A percentile compares a stretch with the other conserved stretches of the same genome.
These are phyloP conservation scores for Nicotiana paniculata DNA, from an alignment of 257 asterid species.

Conservation along the genomic window DNA sequence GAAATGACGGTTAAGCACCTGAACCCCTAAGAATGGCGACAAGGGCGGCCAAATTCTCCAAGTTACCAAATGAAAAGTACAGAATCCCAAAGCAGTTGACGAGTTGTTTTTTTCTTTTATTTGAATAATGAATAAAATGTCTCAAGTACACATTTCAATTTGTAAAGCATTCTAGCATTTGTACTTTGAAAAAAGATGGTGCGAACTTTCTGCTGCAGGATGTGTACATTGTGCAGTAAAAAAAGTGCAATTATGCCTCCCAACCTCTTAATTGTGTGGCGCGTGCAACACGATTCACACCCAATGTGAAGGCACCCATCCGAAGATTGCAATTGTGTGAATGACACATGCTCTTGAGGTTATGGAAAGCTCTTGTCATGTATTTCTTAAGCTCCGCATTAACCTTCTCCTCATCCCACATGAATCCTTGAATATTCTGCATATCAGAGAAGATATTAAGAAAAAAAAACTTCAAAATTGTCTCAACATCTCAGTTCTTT, in stretches of 20 bases:
- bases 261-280: constrained; percentile 75
- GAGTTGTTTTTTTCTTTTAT: neutral
- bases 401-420: constrained; percentile 88
- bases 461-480: neutral
- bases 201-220: neutral
- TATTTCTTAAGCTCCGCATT: constrained; percentile 59
- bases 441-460: neutral
- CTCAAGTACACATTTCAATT: neutral
- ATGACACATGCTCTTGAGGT: constrained; percentile 59
- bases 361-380: constrained; percentile 69
- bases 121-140: neutral
- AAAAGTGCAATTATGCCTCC: constrained; percentile 47
- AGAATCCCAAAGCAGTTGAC: neutral
- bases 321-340: constrained; percentile 71
- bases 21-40: neutral
- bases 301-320: constrained; percentile 85
- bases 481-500: neutral
- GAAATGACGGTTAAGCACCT: neutral
- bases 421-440: constrained; percentile 86
- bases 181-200: neutral
- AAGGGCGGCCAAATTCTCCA: neutral
- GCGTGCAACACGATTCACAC: constrained; percentile 85
- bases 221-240: neutral
- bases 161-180: neutral
- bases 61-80: neutral